Conservation (phyloP, 768 basidiomycete genomes). For the Mycena epipterygia region DNA sequence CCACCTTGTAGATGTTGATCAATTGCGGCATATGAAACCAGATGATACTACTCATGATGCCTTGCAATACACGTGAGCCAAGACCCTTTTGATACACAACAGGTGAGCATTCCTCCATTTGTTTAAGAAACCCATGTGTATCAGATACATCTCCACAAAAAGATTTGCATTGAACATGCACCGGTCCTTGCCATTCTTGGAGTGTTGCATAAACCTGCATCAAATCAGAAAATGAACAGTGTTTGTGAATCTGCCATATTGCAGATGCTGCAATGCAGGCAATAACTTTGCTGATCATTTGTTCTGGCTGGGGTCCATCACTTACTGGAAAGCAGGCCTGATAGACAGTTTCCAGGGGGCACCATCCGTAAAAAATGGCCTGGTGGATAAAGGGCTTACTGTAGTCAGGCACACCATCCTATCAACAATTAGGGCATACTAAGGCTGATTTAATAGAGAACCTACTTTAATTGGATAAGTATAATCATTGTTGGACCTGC, state of each 20-base stretch:
- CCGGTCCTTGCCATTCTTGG: constrained; percentile 5
- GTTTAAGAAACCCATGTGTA: constrained; percentile 2
- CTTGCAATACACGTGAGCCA: not conserved
- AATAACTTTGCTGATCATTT: constrained; percentile 1
- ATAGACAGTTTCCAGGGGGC: not conserved
- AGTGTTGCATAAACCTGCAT: constrained; percentile 2
- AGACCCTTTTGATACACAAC: not conserved
- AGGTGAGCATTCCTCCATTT: not conserved
- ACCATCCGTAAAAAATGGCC: not conserved
- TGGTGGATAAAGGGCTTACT: constrained; percentile 8
- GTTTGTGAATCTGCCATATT: too few species aligned
- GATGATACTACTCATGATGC: not conserved
- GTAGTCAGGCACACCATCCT: constrained; percentile 1
- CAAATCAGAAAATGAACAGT: too few species aligned
- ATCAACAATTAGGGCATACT: not conserved
- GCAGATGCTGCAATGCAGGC: not conserved
- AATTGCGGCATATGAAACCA: not conserved
- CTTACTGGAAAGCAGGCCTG: not conserved
- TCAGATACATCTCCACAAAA: constrained; percentile 6
- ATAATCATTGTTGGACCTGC: constrained; percentile 3
- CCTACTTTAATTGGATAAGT: constrained; percentile 6
- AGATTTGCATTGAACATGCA: constrained; percentile 10
- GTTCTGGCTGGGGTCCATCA: not conserved
- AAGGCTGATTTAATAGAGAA: not conserved
- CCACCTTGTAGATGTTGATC: not conserved